A percentile compares a stretch with the other conserved stretches of the same genome.
phyloP scores from a whole-genome alignment of 2,329 filamentous ascomycete genomes.

The Aspergillus flavus region DNA sequence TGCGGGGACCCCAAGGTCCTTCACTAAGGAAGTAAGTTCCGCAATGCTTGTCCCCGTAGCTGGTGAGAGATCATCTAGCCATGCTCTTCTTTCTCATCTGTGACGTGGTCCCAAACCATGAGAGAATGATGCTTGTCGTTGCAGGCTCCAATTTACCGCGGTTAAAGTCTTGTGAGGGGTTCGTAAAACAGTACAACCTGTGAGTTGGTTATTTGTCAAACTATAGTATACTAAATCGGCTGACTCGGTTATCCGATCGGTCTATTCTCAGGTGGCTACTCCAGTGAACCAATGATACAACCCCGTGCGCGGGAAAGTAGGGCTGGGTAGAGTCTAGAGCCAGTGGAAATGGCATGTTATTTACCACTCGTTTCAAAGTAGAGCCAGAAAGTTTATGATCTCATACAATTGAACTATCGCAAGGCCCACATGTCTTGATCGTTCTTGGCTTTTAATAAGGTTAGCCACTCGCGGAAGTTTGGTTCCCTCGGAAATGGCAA shows the following conservation, averaged over 20 bases:
- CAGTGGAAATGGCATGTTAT: neutral
- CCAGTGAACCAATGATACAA: neutral
- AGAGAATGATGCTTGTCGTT: too few relatives aligned
- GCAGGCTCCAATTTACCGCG: too few relatives aligned
- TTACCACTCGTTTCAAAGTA: neutral
- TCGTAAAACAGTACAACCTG: rapidly evolving
- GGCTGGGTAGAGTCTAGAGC: neutral
- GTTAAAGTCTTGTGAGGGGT: too few relatives aligned
- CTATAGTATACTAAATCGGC: too few relatives aligned
- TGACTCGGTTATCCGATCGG: neutral
- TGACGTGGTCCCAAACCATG: too few relatives aligned
- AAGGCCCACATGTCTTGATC: too few relatives aligned
- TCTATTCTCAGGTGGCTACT: neutral
- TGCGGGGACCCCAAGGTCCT: too few relatives aligned
- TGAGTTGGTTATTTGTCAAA: too few relatives aligned
- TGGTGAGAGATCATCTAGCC: too few relatives aligned
- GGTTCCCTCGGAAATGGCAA: neutral
- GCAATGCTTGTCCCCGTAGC: too few relatives aligned
- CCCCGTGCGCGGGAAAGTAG: neutral
- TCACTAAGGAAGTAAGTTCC: too few relatives aligned
- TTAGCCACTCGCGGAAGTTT: neutral
- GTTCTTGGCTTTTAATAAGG: neutral
- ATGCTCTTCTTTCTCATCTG: too few relatives aligned
- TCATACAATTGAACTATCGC: neutral
- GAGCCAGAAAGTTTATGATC: neutral